These are phyloP conservation scores for Cornus florida DNA, from an alignment of 148 eudicot species.

Conservation along the genomic window DNA sequence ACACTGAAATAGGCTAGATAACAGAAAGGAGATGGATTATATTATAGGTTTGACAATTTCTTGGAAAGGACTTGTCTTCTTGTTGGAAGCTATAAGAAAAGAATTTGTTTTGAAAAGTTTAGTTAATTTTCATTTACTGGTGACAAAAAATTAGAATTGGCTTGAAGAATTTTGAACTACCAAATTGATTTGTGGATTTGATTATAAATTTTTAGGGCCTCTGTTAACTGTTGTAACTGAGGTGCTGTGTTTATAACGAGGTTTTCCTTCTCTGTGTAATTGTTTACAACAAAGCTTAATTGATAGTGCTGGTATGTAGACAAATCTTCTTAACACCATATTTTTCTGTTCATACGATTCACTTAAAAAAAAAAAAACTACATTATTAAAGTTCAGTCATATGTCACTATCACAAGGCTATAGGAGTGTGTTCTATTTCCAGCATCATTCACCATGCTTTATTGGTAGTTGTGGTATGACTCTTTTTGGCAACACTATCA, in stretches of 20 bases:
- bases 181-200: too few species aligned
- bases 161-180: background rate
- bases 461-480: too few species aligned
- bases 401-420: too few species aligned
- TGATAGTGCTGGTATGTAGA: background rate
- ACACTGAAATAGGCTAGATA: background rate
- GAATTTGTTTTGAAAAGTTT: background rate
- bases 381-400: too few species aligned
- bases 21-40: background rate
- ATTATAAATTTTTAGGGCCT: too few species aligned
- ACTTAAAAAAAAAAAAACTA: background rate
- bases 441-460: too few species aligned
- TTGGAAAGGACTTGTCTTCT: background rate
- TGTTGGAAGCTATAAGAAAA: background rate
- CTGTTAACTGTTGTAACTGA: too few species aligned
- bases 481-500: too few species aligned
- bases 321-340: background rate
- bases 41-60: background rate
- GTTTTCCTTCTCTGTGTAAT: background rate
- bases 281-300: background rate
- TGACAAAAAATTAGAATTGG: background rate
- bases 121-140: background rate
- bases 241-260: background rate
- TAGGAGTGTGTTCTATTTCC: too few species aligned
- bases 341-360: too few species aligned